Base-by-base conservation (phyloP, 2,329 filamentous ascomycete species). In the Ceratocystiopsis brevicomis region DNA sequence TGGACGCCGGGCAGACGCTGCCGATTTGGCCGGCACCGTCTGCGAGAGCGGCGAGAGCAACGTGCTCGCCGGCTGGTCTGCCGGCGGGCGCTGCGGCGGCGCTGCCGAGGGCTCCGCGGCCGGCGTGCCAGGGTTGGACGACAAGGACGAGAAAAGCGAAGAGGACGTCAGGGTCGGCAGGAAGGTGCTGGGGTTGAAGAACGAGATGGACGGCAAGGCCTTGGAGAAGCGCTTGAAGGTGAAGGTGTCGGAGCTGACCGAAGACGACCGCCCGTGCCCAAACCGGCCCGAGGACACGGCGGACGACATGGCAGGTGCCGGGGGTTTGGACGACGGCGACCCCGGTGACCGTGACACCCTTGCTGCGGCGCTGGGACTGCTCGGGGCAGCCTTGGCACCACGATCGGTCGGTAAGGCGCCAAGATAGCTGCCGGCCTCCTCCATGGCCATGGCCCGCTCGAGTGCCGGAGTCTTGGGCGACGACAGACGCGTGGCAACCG, bases 401-500 rank as follows among this genome's bases (percentile, higher is more conserved):
- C 10, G 25, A 9, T 11, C 25, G 25, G 8, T 10, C 3, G 33
- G 12, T 6, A 13, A 3, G 13, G 4, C 33, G 13, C 33, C 53
- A 46, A 65, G 66, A 17, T 61, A 56, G 5, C 58, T 41, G 10
- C 21, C 42, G 13, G 38, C 39, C 6, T 37, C 18, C 25, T 70
- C 65, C 61, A 76, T 61, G 1, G 68, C 72, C 8, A 68, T 67
- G 15, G 64, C 67, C 56, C 72, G 76, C 53, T 77, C 73, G 25
- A 65, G 62, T 4, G 70, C 71, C 6, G 72, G 68, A 0, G 71
- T 76, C 44, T 60, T 65, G 6, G 65, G 59, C 4, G 69, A 67
- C 13, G 70, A 69, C 36, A 76, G 59, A 39, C 71, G 67, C 5
- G 69, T 71, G 10, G 72, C 73, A 18, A 62, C 61, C 8, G 64